These are phyloP conservation scores for Glebionis coronaria DNA, from an alignment of 129 eudicot species.

Conservation along the genomic window DNA sequence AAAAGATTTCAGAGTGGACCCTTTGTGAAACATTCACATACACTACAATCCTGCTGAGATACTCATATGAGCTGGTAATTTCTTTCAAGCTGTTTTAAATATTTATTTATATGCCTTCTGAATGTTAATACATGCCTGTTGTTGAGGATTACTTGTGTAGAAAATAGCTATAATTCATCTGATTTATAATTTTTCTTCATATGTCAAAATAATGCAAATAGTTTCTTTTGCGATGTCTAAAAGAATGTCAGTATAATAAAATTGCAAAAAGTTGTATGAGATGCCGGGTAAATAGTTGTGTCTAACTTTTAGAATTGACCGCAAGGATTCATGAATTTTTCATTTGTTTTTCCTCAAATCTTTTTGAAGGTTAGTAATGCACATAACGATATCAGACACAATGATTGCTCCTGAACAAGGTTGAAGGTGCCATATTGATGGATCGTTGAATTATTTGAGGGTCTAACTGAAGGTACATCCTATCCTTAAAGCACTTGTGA, in stretches of 20 bases:
- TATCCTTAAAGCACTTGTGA: too few species aligned
- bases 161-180: constrained; percentile 5
- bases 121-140: too few species aligned
- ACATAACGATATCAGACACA: constrained; percentile 39
- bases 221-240: not conserved
- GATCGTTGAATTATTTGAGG: too few species aligned
- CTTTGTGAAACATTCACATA: constrained; percentile 77
- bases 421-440: too few species aligned
- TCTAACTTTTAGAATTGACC: not conserved
- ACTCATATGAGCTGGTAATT: constrained; percentile 68
- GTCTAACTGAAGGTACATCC: too few species aligned
- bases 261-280: too few species aligned
- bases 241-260: not conserved
- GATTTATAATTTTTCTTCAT: not conserved
- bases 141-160: constrained; percentile 5
- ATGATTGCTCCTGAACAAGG: too few species aligned
- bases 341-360: constrained; percentile 1
- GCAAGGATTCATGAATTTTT: constrained; percentile 8
- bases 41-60: constrained; percentile 82
- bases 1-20: constrained; percentile 91
- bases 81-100: constrained; percentile 9
- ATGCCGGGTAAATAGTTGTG: not conserved
- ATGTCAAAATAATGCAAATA: constrained; percentile 2
- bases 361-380: constrained; percentile 52
- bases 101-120: not conserved